A percentile compares a stretch with the other conserved stretches of the same genome.
Conservation (phyloP, 2,329 filamentous ascomycete species). For the Colletotrichum orchidophilum region DNA sequence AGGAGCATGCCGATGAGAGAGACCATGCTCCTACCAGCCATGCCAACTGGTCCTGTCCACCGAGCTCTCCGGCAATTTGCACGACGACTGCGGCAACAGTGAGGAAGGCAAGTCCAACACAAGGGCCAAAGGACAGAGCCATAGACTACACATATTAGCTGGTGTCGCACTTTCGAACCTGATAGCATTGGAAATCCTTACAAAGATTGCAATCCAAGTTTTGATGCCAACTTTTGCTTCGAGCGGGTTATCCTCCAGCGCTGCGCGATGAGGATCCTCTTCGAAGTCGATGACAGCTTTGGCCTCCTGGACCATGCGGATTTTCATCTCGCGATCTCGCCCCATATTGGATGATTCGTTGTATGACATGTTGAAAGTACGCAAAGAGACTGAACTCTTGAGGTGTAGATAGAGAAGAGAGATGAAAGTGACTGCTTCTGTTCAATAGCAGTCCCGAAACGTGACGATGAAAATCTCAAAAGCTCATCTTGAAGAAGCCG, state of each 20-base stretch:
- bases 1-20: constrained; percentile 30
- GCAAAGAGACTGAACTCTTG: not conserved
- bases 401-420: too few relatives aligned
- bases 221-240: constrained; percentile 28
- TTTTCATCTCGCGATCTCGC: constrained; percentile 39
- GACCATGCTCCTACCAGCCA: constrained; percentile 34
- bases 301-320: constrained; percentile 28
- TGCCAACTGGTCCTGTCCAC: constrained; percentile 19
- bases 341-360: constrained; percentile 21
- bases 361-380: constrained; percentile 2
- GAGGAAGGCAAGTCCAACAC: constrained; percentile 28
- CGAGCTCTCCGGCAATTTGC: constrained; percentile 21
- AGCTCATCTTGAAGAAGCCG: not conserved
- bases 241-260: constrained; percentile 30
- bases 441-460: not conserved
- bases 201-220: constrained; percentile 32
- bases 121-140: constrained; percentile 28
- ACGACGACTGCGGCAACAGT: constrained; percentile 29
- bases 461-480: not conserved
- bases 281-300: constrained; percentile 30
- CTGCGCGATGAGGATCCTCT: constrained; percentile 32
- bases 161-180: too few relatives aligned
- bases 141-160: constrained; percentile 20
- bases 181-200: not conserved
- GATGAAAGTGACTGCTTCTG: not conserved